Evolutionary conservation across 176 grass and related monocot species (phyloP).

Genomic region (Carex littledalei): DNA sequence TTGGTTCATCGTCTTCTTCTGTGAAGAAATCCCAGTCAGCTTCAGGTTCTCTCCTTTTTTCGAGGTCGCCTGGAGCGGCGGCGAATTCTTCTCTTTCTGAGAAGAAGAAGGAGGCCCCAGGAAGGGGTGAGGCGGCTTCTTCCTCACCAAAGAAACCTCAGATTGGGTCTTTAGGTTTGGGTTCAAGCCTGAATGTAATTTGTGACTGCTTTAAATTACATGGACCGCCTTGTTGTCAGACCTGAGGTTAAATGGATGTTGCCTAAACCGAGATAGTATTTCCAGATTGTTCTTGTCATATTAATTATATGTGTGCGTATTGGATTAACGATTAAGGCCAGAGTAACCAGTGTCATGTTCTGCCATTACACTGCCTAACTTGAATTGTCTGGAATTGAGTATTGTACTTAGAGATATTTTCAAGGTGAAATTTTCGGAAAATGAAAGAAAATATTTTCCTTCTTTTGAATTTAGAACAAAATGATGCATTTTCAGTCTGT

Average conservation of each 20-base stretch:
- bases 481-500: neutral
- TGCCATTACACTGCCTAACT: neutral
- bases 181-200: conserved; percentile 3
- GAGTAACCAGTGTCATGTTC: neutral
- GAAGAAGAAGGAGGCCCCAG: conserved; percentile 26
- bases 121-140: conserved; percentile 10
- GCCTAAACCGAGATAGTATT: neutral
- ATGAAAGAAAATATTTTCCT: neutral
- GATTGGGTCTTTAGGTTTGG: conserved; percentile 21
- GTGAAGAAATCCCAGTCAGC: conserved; percentile 14
- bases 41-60: conserved; percentile 2
- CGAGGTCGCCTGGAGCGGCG: neutral
- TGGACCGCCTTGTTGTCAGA: neutral
- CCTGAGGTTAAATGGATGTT: neutral
- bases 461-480: neutral
- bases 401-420: neutral
- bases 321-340: neutral
- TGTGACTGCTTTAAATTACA: neutral
- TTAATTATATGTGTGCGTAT: neutral
- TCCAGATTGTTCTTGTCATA: neutral
- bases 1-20: conserved; percentile 9
- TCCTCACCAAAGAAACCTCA: conserved; percentile 25
- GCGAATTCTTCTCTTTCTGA: conserved; percentile 13
- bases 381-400: neutral
- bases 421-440: neutral